A percentile compares a stretch with the other conserved stretches of the same genome.
Conservation (phyloP, 1,139 yeast genomes). For the Magnusiomyces sp. region DNA sequence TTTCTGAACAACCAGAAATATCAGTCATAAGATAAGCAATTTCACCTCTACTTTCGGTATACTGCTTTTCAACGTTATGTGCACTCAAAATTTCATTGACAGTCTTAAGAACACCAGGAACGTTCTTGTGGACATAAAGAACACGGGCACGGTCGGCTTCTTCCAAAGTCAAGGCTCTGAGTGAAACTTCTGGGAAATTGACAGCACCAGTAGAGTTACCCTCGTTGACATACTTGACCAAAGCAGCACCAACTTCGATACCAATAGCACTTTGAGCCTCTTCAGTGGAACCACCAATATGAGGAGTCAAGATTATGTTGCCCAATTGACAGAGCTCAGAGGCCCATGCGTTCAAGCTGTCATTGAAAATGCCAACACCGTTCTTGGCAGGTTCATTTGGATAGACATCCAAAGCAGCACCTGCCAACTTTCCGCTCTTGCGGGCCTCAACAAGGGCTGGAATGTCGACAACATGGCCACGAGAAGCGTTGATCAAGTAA, state of each 20-base stretch:
- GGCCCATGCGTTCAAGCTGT: conserved; percentile 73
- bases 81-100: conserved; percentile 92
- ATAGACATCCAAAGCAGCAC: conserved; percentile 94
- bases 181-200: conserved; percentile 96
- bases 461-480: conserved; percentile 96
- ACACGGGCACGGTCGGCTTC: conserved; percentile 79
- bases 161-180: conserved; percentile 87
- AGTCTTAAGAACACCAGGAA: conserved; percentile 97
- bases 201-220: conserved; percentile 96
- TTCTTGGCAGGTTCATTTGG: conserved; percentile 98
- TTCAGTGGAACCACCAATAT: conserved; percentile 98
- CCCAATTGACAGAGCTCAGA: conserved; percentile 73
- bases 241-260: conserved; percentile 80
- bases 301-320: conserved; percentile 91
- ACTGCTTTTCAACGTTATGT: conserved; percentile 96
- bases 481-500: conserved; percentile 87
- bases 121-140: conserved; percentile 91
- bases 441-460: conserved; percentile 88
- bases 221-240: conserved; percentile 88
- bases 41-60: conserved; percentile 90
- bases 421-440: conserved; percentile 90
- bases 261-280: conserved; percentile 99
- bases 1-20: conserved; percentile 73
- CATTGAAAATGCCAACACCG: conserved; percentile 71
- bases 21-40: conserved; percentile 98